Evolutionary conservation across 306 rosid genomes (phyloP).

Genomic region (Geum urbanum): DNA sequence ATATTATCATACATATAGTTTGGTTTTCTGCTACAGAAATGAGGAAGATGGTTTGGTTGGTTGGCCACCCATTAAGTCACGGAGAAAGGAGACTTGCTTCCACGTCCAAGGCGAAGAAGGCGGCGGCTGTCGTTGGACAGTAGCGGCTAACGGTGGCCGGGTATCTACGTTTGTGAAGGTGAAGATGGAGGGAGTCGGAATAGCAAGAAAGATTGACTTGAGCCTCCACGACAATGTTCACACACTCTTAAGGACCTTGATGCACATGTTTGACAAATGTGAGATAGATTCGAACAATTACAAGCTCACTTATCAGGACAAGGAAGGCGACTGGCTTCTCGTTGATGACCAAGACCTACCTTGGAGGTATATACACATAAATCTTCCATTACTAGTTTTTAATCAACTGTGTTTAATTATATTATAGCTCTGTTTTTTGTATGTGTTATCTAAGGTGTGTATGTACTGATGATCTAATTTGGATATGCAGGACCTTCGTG

Average conservation of each 20-base stretch:
- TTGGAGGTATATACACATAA: constrained; percentile 51
- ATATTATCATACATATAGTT: too few relatives aligned
- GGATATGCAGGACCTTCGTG: constrained; percentile 46
- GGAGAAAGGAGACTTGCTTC: constrained; percentile 48
- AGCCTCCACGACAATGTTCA: constrained; percentile 43
- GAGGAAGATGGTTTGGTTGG: constrained; percentile 50
- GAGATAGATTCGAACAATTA: constrained; percentile 39
- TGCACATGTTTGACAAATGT: constrained; percentile 72
- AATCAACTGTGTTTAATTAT: too few relatives aligned
- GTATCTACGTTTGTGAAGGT: constrained; percentile 57
- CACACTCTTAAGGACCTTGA: constrained; percentile 44
- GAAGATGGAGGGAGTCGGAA: constrained; percentile 88
- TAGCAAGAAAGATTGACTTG: constrained; percentile 71
- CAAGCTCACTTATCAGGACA: constrained; percentile 60
- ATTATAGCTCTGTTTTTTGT: too few relatives aligned
- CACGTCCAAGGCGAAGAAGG: constrained; percentile 10
- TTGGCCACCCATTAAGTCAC: constrained; percentile 70
- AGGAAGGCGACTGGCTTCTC: constrained; percentile 78
- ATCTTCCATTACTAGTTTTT: too few relatives aligned
- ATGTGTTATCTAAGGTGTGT: not conserved
- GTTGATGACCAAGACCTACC: constrained; percentile 59
- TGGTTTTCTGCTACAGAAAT: constrained; percentile 20
- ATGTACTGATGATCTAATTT: not conserved
- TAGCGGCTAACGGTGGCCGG: constrained; percentile 6
- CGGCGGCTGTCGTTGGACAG: constrained; percentile 13